Evolutionary conservation across 805 yeast species (phyloP).

Genomic region (Candida sonorensis): DNA sequence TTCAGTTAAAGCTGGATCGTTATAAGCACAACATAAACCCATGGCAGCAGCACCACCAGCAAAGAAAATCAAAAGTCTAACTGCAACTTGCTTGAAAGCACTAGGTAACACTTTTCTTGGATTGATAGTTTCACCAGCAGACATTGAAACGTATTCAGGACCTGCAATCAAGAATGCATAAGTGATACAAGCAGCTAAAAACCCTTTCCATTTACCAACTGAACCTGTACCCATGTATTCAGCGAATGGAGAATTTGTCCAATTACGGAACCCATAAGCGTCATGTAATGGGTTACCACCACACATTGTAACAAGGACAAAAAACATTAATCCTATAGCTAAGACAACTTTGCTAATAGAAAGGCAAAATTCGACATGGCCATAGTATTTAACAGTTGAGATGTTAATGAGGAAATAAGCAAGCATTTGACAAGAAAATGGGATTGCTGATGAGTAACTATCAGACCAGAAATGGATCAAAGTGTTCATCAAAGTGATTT

Average conservation of each 20-base stretch:
- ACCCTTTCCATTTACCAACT: constrained; percentile 41
- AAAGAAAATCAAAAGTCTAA: constrained; percentile 37
- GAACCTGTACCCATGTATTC: constrained; percentile 34
- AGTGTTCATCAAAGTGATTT: constrained; percentile 39
- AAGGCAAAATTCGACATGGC: constrained; percentile 43
- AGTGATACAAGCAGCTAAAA: constrained; percentile 33
- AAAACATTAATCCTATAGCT: constrained; percentile 36
- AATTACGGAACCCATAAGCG: constrained; percentile 29
- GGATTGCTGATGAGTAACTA: constrained; percentile 39
- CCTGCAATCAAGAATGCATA: constrained; percentile 41
- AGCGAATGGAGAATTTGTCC: constrained; percentile 25
- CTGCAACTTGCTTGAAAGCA: constrained; percentile 41
- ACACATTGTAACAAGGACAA: constrained; percentile 41
- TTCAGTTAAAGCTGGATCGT: constrained; percentile 30
- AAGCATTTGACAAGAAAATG: constrained; percentile 35
- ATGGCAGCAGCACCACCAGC: constrained; percentile 43
- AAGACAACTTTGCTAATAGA: constrained; percentile 37
- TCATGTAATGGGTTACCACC: constrained; percentile 45
- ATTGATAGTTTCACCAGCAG: constrained; percentile 41
- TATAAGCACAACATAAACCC: constrained; percentile 37
- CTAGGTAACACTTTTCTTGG: constrained; percentile 42
- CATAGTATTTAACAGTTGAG: constrained; percentile 38
- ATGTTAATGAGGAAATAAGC: constrained; percentile 35
- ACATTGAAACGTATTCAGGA: constrained; percentile 42
- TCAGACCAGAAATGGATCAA: constrained; percentile 42